Evolutionary conservation across 148 eudicot species (phyloP).

Genomic region (Nepenthes mirabilis): DNA sequence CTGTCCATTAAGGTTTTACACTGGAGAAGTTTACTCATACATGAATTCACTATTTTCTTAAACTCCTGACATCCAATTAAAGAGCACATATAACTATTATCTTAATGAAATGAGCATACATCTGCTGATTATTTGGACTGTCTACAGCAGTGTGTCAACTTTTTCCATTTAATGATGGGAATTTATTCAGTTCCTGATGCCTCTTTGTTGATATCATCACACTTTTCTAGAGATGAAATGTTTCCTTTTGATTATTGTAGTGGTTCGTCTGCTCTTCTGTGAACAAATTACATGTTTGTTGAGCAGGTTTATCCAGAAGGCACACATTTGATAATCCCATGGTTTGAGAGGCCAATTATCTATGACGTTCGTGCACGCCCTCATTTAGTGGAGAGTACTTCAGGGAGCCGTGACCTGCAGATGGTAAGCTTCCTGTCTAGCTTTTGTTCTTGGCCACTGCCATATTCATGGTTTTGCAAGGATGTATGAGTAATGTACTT

Average conservation of each 20-base stretch:
- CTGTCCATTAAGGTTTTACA: too few species aligned
- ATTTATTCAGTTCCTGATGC: too few species aligned
- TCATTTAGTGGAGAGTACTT: constrained; percentile 79
- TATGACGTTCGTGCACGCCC: constrained; percentile 98
- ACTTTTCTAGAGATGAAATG: background rate
- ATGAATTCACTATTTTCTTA: too few species aligned
- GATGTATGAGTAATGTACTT: too few species aligned
- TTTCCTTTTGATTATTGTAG: background rate
- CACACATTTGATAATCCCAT: constrained; percentile 80
- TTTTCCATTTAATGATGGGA: too few species aligned
- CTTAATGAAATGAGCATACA: too few species aligned
- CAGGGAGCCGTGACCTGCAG: constrained; percentile 98
- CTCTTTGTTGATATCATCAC: background rate
- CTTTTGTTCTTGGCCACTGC: background rate
- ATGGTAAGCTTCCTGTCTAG: constrained; percentile 38
- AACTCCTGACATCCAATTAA: too few species aligned
- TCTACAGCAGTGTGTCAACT: too few species aligned
- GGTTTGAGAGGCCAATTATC: constrained; percentile 89
- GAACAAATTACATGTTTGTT: background rate
- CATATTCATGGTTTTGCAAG: background rate
- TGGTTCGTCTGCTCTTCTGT: background rate
- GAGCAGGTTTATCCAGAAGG: constrained; percentile 94
- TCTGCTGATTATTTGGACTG: too few species aligned
- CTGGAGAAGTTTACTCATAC: too few species aligned
- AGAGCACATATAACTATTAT: too few species aligned